A percentile compares a stretch with the other conserved stretches of the same genome.
phyloP scores from a whole-genome alignment of 2,329 filamentous ascomycete genomes.

The Aspergillus sp. region DNA sequence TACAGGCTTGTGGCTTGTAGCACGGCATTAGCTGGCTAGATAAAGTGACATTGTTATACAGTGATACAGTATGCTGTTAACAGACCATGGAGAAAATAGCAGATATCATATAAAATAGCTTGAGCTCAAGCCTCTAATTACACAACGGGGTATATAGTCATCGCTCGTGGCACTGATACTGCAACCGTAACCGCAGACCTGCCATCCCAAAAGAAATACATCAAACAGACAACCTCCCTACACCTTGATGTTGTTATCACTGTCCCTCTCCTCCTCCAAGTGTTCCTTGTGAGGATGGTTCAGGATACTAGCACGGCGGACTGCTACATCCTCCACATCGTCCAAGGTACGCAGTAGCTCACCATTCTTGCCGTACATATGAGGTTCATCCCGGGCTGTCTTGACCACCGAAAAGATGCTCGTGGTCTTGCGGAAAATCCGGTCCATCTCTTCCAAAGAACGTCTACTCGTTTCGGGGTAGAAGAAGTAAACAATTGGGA shows the following conservation, averaged over 20 bases:
- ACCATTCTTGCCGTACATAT: constrained; percentile 55
- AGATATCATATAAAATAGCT: no score
- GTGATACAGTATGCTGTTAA: no score
- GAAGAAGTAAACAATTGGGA: constrained; percentile 57
- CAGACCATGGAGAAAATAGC: no score
- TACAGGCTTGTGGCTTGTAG: no score
- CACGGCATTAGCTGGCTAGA: no score
- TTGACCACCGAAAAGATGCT: constrained; percentile 47
- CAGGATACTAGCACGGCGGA: constrained; percentile 27
- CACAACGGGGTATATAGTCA: no score
- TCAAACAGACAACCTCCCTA: not conserved
- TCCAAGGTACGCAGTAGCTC: constrained; percentile 52
- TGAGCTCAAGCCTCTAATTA: no score
- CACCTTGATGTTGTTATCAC: constrained; percentile 10
- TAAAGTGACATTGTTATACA: no score
- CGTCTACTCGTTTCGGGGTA: constrained; percentile 58
- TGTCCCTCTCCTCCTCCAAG: constrained; percentile 8
- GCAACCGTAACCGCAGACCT: no score
- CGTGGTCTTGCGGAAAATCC: constrained; percentile 57
- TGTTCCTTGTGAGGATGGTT: constrained; percentile 10
- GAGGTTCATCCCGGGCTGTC: constrained; percentile 48
- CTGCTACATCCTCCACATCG: constrained; percentile 37
- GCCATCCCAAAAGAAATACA: no score
- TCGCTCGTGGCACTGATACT: no score
- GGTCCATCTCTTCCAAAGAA: constrained; percentile 65